Base-by-base conservation (phyloP, 495 filamentous ascomycete genomes). In the Xylaria intraflava region DNA sequence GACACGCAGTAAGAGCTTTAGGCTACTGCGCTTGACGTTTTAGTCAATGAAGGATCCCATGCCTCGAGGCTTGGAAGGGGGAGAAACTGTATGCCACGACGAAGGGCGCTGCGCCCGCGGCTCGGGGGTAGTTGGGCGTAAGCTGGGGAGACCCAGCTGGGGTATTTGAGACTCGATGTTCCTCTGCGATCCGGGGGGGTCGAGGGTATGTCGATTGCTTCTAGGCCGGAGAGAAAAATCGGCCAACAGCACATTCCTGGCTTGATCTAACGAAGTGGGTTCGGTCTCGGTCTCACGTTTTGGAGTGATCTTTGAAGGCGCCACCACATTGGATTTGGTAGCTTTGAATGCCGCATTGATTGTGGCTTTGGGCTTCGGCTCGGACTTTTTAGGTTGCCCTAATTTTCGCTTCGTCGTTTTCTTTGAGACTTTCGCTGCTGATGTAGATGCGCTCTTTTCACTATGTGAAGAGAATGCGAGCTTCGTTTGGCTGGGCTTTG, bases 11-110 rank as follows among this genome's bases (percentile, higher is more conserved):
- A 16, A 10, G 17, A 31, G 23, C 9, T 12, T 10, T 38, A 16
- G 20, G 8, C 10, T 10, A 31, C 43, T 26, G 14, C 12, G 23
- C 23, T 17, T 40, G 14, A 17, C 2, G 17, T 6, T 27, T 46
- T 55, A 76, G 55, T 75, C 68, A 41, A 75, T 72, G 17, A 76
- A 55, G 41, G 66, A 62, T n/a, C 59, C 64, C 61, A 75, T 70
- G 23, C 67, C 62, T 17, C 62, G 64, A 6, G 73, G 73, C 39
- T 71, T 71, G 11, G 72, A 73, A 16, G 49, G 62, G 2, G 73
- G 72, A 6, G 73, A 75, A 36, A 75, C 70, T 0, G 73, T 74
- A n/a, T 61, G 60, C 6, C 12, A 62, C 27, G 50, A 35, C 17
- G 43, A 51, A 6, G 38, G 31, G 33, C 31, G 26, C 2, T 31